A percentile compares a stretch with the other conserved stretches of the same genome.
Evolutionary conservation across 345 rosid species (phyloP).

Genomic region (Acer campestre): DNA sequence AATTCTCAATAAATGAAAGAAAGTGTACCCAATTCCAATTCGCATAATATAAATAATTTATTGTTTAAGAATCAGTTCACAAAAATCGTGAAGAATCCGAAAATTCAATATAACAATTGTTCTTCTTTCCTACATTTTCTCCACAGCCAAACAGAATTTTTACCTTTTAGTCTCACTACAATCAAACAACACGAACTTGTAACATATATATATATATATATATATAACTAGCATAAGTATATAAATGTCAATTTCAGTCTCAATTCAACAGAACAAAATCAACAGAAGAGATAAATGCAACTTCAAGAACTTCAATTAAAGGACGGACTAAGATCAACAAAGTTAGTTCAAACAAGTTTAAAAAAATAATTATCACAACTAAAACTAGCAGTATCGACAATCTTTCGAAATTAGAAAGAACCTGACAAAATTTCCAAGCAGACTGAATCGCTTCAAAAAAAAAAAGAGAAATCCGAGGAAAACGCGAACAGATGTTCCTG

Average conservation of each 20-base stretch:
- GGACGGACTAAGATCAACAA: constrained; percentile 10
- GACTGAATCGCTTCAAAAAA: neutral
- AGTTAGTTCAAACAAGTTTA: neutral
- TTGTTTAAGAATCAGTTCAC: neutral
- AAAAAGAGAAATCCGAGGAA: neutral
- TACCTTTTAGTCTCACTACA: neutral
- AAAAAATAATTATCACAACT: neutral
- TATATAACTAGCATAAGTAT: neutral
- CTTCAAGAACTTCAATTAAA: constrained; percentile 6
- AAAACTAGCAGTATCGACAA: neutral
- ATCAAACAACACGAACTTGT: neutral
- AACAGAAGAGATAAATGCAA: constrained; percentile 5
- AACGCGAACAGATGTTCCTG: constrained; percentile 5
- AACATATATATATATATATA: neutral
- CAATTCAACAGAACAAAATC: constrained; percentile 5
- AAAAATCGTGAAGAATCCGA: neutral
- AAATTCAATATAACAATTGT: neutral
- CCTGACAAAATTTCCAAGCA: constrained; percentile 9
- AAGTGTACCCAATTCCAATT: neutral
- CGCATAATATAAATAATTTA: neutral
- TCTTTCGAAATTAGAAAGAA: neutral
- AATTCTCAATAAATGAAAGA: neutral
- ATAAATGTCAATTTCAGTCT: neutral
- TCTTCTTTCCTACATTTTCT: constrained; percentile 6
- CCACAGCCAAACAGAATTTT: neutral